Evolutionary conservation across 768 basidiomycete genomes (phyloP).

Genomic region (Rhodosporidiobolus sp.): DNA sequence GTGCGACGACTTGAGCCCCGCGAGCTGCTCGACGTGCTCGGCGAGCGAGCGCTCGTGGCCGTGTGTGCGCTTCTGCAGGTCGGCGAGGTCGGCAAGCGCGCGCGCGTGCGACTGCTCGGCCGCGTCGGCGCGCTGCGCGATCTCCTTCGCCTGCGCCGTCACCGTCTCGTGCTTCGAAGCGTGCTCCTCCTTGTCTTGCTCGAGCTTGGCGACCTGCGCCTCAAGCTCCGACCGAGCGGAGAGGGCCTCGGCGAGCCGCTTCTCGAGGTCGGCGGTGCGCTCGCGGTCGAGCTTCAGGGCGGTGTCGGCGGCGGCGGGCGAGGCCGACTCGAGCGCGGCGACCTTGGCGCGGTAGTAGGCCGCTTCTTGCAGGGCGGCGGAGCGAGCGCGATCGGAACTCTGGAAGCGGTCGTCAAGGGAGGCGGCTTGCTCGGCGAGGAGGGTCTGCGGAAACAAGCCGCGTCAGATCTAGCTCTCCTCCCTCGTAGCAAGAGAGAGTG

Average conservation of each 20-base stretch:
- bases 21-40: constrained; percentile 70
- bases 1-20: constrained; percentile 67
- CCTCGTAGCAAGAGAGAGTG: not conserved
- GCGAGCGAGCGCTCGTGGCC: constrained; percentile 64
- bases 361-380: constrained; percentile 83
- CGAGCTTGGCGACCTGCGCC: constrained; percentile 67
- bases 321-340: constrained; percentile 72
- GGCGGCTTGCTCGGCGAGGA: constrained; percentile 52
- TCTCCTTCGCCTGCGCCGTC: constrained; percentile 68
- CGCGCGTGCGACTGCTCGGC: constrained; percentile 66
- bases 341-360: constrained; percentile 94
- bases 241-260: constrained; percentile 61
- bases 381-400: constrained; percentile 72
- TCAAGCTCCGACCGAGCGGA: constrained; percentile 66
- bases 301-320: constrained; percentile 65
- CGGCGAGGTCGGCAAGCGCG: constrained; percentile 62
- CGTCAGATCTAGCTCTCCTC: not conserved
- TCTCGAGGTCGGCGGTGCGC: constrained; percentile 70
- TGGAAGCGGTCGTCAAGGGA: constrained; percentile 71
- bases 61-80: constrained; percentile 65
- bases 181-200: constrained; percentile 60
- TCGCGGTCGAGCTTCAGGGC: constrained; percentile 70
- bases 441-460: constrained; percentile 54
- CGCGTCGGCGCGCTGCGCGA: constrained; percentile 69
- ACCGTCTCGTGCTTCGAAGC: constrained; percentile 68